These are phyloP conservation scores for Leersia perrieri DNA, from an alignment of 176 grass and related monocot species.

Conservation along the genomic window DNA sequence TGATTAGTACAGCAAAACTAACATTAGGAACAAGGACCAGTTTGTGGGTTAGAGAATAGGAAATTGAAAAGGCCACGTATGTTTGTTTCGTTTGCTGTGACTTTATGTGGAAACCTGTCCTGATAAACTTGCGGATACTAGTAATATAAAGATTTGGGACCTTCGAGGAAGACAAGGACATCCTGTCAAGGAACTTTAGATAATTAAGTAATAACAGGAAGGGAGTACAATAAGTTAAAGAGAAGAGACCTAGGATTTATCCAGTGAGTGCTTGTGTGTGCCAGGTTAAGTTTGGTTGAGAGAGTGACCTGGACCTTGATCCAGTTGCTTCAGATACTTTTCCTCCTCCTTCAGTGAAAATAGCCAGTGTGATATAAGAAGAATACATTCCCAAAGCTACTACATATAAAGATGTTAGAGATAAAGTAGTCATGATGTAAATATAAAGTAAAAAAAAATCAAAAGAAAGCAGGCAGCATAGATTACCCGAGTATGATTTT, in stretches of 20 bases:
- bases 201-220: constrained; percentile 15
- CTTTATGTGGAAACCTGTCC: constrained; percentile 25
- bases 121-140: constrained; percentile 31
- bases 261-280: not conserved
- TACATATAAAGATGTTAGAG: constrained; percentile 35
- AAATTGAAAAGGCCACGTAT: not conserved
- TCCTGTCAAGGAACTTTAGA: constrained; percentile 27
- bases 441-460: constrained; percentile 28
- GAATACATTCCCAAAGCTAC: constrained; percentile 12
- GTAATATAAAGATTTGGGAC: constrained; percentile 30
- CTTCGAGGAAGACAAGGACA: constrained; percentile 26
- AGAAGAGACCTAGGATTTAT: constrained; percentile 6
- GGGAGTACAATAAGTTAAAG: not conserved
- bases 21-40: not conserved
- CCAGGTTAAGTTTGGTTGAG: not conserved
- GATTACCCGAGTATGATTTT: constrained; percentile 21
- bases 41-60: constrained; percentile 7
- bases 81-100: constrained; percentile 21
- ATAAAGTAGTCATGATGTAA: constrained; percentile 28
- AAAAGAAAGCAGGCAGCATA: not conserved
- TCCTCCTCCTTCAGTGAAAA: not conserved
- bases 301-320: constrained; percentile 19
- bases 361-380: constrained; percentile 22
- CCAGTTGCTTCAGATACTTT: not conserved
- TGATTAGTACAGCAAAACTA: constrained; percentile 36